phyloP scores from a whole-genome alignment of 2,329 filamentous ascomycete genomes.

The Penicillium sp. region DNA sequence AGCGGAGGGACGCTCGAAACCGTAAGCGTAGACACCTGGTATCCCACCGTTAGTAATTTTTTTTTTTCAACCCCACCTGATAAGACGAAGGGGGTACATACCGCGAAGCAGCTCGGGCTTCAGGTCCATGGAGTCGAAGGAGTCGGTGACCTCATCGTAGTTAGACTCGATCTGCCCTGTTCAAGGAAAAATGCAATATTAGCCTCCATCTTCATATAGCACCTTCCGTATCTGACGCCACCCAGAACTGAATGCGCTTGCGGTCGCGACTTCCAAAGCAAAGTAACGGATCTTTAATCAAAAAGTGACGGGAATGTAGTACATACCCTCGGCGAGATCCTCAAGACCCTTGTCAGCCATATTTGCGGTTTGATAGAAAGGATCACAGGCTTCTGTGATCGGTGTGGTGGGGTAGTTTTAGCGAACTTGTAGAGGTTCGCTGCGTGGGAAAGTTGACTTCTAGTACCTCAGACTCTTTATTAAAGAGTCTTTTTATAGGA shows the following conservation, averaged over 20 bases:
- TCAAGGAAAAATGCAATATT: conserved; percentile 22
- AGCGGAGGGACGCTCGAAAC: conserved; percentile 99
- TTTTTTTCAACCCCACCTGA: conserved; percentile 22
- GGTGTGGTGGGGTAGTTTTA: conserved; percentile 40
- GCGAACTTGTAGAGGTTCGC: conserved; percentile 35
- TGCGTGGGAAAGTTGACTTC: conserved; percentile 24
- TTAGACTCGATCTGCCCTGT: conserved; percentile 99
- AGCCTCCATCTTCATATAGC: conserved; percentile 12
- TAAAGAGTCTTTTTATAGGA: conserved; percentile 29
- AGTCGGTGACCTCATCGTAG: conserved; percentile 99
- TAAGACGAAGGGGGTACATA: conserved; percentile 46
- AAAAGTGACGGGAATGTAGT: conserved; percentile 11
- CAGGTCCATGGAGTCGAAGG: conserved; percentile 97
- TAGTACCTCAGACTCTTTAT: conserved; percentile 38
- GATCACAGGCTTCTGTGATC: conserved; percentile 78
- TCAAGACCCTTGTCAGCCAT: conserved; percentile 98
- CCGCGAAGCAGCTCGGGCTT: conserved; percentile 96
- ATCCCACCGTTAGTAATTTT: conserved; percentile 26
- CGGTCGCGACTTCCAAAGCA: not conserved
- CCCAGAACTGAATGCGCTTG: conserved; percentile 6
- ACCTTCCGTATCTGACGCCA: conserved; percentile 5
- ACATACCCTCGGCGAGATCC: conserved; percentile 92
- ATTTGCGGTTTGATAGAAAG: conserved; percentile 67
- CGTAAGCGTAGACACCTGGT: conserved; percentile 92
- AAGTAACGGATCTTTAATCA: not conserved